Conservation (phyloP, 257 asterid genomes). For the Jaltomata sinuosa region DNA sequence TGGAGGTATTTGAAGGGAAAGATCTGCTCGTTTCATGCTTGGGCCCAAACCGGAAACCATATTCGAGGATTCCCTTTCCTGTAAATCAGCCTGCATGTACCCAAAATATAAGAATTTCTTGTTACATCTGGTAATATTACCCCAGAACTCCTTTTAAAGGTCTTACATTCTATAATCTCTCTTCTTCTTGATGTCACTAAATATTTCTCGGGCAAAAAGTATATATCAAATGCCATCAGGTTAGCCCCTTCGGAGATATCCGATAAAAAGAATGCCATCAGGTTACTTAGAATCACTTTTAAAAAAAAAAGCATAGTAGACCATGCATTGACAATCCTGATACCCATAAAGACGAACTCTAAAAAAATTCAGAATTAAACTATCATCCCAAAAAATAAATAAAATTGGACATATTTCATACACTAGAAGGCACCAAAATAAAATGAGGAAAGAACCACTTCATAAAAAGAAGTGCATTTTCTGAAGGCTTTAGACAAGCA, state of each 20-base stretch:
- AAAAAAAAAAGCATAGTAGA: neutral
- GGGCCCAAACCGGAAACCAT: constrained; percentile 18
- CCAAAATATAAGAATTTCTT: neutral
- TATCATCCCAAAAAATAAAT: neutral
- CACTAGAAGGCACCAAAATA: neutral
- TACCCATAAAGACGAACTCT: neutral
- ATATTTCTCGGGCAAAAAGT: neutral
- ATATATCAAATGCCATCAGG: neutral
- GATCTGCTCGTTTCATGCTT: constrained; percentile 29
- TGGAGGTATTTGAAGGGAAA: constrained; percentile 74
- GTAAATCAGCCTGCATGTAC: constrained; percentile 36
- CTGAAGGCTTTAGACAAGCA: neutral
- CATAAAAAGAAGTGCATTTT: neutral
- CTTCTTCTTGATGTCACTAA: neutral
- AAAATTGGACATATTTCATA: neutral
- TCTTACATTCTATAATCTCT: neutral
- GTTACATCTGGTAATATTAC: neutral
- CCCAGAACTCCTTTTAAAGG: neutral
- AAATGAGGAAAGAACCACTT: neutral
- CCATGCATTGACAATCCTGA: neutral
- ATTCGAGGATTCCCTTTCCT: constrained; percentile 11
- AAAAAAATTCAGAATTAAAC: neutral
- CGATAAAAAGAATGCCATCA: neutral
- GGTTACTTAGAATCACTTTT: neutral
- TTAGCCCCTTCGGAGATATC: neutral